phyloP scores from a whole-genome alignment of 352 stramenopile species.

The Phytophthora europaea region DNA sequence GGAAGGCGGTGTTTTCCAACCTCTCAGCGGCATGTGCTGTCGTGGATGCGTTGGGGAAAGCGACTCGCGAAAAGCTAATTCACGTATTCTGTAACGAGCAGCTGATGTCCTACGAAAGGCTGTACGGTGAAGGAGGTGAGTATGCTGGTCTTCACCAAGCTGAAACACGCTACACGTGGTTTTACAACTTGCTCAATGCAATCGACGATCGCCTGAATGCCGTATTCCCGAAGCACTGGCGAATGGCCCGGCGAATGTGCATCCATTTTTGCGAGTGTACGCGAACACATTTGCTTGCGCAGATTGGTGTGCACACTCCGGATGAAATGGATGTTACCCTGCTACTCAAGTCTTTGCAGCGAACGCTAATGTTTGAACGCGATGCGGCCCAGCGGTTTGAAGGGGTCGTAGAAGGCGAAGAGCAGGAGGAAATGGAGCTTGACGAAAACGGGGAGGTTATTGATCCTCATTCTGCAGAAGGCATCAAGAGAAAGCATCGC shows the following conservation, averaged over 20 bases:
- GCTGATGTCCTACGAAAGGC: constrained; percentile 65
- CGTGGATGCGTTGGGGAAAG: constrained; percentile 76
- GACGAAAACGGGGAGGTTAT: constrained; percentile 81
- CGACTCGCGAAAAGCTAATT: constrained; percentile 76
- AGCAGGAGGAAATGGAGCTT: constrained; percentile 70
- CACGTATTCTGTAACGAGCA: constrained; percentile 80
- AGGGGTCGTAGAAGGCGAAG: constrained; percentile 51
- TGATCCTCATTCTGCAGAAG: constrained; percentile 76
- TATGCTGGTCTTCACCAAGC: constrained; percentile 64
- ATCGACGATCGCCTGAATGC: constrained; percentile 90
- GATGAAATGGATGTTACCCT: constrained; percentile 84
- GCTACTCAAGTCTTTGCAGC: constrained; percentile 76
- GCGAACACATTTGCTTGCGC: constrained; percentile 70
- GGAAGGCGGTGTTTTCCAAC: constrained; percentile 74
- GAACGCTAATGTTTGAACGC: constrained; percentile 84
- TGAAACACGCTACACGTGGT: constrained; percentile 83
- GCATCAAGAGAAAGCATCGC: constrained; percentile 80
- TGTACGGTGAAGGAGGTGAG: constrained; percentile 72
- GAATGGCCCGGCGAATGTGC: constrained; percentile 94
- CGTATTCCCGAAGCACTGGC: constrained; percentile 98
- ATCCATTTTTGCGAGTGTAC: constrained; percentile 94
- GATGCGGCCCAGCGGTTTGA: constrained; percentile 80
- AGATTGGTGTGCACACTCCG: constrained; percentile 71
- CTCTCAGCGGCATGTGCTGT: constrained; percentile 72
- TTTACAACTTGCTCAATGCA: constrained; percentile 75